Evolutionary conservation across 2,329 filamentous ascomycete species (phyloP).

Genomic region (Phialocephala subalpina): DNA sequence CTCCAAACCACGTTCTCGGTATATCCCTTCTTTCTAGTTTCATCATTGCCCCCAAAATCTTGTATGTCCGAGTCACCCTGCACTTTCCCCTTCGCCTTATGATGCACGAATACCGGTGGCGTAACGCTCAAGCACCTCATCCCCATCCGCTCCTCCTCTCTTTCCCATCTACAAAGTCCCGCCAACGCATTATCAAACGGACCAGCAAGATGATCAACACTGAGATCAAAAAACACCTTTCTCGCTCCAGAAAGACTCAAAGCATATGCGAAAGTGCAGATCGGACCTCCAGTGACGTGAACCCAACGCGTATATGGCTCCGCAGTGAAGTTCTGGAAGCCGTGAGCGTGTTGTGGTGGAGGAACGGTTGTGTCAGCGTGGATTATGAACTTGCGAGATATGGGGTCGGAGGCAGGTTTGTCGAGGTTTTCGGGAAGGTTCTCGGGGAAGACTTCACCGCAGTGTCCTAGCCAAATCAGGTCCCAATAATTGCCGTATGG

Average conservation of each 20-base stretch:
- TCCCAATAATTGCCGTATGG: constrained; percentile 48
- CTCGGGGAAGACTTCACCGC: constrained; percentile 39
- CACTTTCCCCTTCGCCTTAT: constrained; percentile 42
- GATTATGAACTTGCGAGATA: constrained; percentile 35
- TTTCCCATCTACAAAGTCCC: constrained; percentile 39
- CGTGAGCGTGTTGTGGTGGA: constrained; percentile 25
- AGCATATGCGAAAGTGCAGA: constrained; percentile 48
- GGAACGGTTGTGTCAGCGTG: constrained; percentile 40
- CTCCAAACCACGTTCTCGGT: constrained; percentile 48
- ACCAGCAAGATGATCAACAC: constrained; percentile 45
- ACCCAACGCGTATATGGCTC: constrained; percentile 39
- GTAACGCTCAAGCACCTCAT: constrained; percentile 46
- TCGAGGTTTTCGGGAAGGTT: constrained; percentile 13
- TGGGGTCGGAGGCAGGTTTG: constrained; percentile 10
- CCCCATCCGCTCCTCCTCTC: constrained; percentile 38
- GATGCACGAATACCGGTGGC: constrained; percentile 48
- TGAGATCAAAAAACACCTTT: constrained; percentile 63
- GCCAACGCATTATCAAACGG: constrained; percentile 47
- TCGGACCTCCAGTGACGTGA: constrained; percentile 39
- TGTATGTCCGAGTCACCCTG: constrained; percentile 46
- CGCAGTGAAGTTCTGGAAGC: constrained; percentile 23
- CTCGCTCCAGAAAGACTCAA: constrained; percentile 46
- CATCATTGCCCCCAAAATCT: constrained; percentile 31
- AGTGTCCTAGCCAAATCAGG: constrained; percentile 48
- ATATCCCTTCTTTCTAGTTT: constrained; percentile 18